Evolutionary conservation across 2,329 filamentous ascomycete genomes (phyloP).

Genomic region (Fusarium caatingaense): DNA sequence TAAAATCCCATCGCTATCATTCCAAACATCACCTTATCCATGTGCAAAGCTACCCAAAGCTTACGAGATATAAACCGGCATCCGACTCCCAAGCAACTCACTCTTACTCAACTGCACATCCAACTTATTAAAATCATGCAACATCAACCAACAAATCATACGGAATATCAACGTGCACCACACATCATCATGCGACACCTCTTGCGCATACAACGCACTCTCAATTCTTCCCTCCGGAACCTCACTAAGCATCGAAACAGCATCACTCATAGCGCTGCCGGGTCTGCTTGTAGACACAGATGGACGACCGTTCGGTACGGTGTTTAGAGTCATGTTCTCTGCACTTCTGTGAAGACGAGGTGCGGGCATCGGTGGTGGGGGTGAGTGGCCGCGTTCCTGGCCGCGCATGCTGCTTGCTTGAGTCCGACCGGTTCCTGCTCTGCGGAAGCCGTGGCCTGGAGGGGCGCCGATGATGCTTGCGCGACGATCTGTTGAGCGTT

Average conservation of each 20-base stretch:
- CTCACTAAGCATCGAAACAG: conserved; percentile 19
- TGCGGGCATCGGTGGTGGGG: conserved; percentile 17
- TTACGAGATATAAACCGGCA: conserved; percentile 65
- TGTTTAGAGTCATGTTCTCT: conserved; percentile 19
- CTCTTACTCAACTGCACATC: conserved; percentile 65
- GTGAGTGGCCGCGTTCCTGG: conserved; percentile 17
- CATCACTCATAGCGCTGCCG: conserved; percentile 28
- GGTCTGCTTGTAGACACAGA: conserved; percentile 21
- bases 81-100: conserved; percentile 64
- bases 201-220: conserved; percentile 38
- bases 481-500: conserved; percentile 45
- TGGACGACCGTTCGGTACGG: conserved; percentile 15
- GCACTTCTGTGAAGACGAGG: conserved; percentile 22
- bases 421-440: conserved; percentile 38
- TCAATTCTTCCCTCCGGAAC: conserved; percentile 8
- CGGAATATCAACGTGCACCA: conserved; percentile 67
- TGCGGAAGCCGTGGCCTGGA: conserved; percentile 38
- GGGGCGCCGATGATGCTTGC: conserved; percentile 41
- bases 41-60: not conserved
- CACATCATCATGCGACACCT: conserved; percentile 55
- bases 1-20: conserved; percentile 8
- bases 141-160: conserved; percentile 68
- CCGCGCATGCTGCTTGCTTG: conserved; percentile 41
- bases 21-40: not conserved
- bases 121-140: conserved; percentile 67